Base-by-base conservation (phyloP, 257 asterid species). In the Solanum peruvianum region DNA sequence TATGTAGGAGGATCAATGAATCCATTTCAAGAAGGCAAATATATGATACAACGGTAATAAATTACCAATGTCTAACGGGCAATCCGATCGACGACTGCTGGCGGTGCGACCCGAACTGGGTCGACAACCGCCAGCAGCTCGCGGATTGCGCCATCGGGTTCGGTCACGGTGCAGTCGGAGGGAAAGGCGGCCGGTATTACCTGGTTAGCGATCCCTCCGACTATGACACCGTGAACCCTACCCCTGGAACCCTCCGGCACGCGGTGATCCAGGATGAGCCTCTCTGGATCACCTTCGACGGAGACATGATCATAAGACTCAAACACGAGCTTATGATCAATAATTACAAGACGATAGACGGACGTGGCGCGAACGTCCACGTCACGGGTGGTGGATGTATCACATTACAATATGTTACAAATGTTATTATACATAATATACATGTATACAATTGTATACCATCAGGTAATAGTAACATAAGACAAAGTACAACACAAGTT, bases 21-120 rank as follows among this genome's bases (percentile, higher is more conserved):
- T 89, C 91, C 47, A 31, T 89, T 2, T n/a, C 86, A 29, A 64
- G 89, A 76, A 83, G 90, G 11, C 85, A 82, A 45, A 33, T 66
- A 67, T 44, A 62, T 7, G 69, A 66, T 45, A 69, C 45, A 20
- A 12, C 87, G 16, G 29, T 70, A 33, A 27, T 75, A 75, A 72
- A 70, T 66, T 77, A 18, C 72, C 84, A 86, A 37, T 89, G 91
- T 76, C 86, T 81, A 62, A 88, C 90, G 3, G 89, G 91, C 37
- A 89, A 89, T 45, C 89, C 91, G 64, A 87, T 89, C 41, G 91
- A 89, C 29, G 91, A 89, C 31, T 89, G 91, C 44, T 88, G 90
- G 90, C 21, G 89, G 37, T 88, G 90, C 16, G 89, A 86, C 75
- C 82, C 87, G 25, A 86, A 87, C 27, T 87, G 89, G 89, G 85